Evolutionary conservation across 139 green algal species (phyloP), one percentile per base, ranked within the genome.

Genomic region (Auxenochlorella pyrenoidosa): DNA sequence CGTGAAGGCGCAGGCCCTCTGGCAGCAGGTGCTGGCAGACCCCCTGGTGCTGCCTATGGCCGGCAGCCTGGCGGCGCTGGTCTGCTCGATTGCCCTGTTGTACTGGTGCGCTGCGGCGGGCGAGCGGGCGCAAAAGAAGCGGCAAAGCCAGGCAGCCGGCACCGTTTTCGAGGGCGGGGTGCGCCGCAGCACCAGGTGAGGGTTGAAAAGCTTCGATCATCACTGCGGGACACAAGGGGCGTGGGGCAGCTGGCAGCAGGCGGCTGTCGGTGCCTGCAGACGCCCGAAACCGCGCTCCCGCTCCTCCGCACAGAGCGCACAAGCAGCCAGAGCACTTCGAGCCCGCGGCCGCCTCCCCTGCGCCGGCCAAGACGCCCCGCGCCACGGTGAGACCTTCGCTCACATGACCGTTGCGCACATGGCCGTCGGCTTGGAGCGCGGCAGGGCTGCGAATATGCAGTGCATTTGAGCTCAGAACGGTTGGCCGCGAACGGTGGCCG

Each of bases 81-180:
- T 84, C 3, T 24, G 86, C 26, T 58, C 60, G 15, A 73, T 91
- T 26, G 41, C 86, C 1, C n/a, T 84, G 60, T 76, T 91, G 19
- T 82, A 87, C 75, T 65, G 26, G 24, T 38, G 85, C 16, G 82
- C 82, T 12, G 13, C 59, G 58, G 68, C 76, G 41, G 16, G 70
- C 70, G 34, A 76, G 70, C 34, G 34, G 41, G 40, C 21, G 8
- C 73, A 43, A 16, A 89, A 83, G 68, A 78, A 75, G 66, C 60
- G 32, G 51, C 4, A 41, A 19, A 75, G 2, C 30, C 41, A 63
- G 44, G 24, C 24, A 18, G 84, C 34, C 26, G 88, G 83, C 43
- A 89, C 75, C 4, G 58, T 78, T 10, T 76, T 86, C 47, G 73
- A 75, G 41, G 73, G 63, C 1, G 88, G 84, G 0, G 58, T 89